Base-by-base conservation (phyloP, 2,329 filamentous ascomycete genomes). In the Pseudopithomyces chartarum region DNA sequence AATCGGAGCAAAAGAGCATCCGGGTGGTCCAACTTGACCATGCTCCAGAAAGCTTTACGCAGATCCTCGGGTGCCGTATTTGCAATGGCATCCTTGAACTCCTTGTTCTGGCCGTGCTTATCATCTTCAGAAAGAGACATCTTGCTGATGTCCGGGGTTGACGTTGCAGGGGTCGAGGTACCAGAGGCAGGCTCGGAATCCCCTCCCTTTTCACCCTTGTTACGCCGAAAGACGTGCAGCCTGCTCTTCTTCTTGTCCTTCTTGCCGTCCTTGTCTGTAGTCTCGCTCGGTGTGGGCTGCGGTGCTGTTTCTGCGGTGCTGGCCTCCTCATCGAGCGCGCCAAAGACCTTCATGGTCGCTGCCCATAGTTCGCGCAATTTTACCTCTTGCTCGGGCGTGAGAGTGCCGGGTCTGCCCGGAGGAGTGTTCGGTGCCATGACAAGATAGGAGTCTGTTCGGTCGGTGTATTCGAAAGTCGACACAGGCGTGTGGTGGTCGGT, bases 11-110 rank as follows among this genome's bases (percentile, higher is more conserved):
- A 87, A 55, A 87, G 85, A 64, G 89, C 90, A 77, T 99, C 95
- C 0, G 95, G 95, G 72, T 98, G 87, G 71, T 99, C 95, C 68
- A 95, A 89, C 80, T 98, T 99, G 56, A 94, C 86, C 92, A 97
- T 96, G 64, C 81, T 85, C 95, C 95, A 98, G 71, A 98, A 90
- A 0, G 92, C 88, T 15, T 83, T 81, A 51, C 92, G 87, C 62
- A 99, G 86, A 42, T 89, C 84, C 68, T 96, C 91, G 0, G 94
- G 91, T 0, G 87, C 84, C 68, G 90, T 85, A 57, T 85, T 91
- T 47, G 89, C 88, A 10, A 99, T 78, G 0, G 92, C 91, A 39
- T 94, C 87, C 65, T 91, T 86, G 77, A 92, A 97, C 48, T 92
- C 87, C 77, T 94, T 95, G 36, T 85, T 90, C 76, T 95, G 90